phyloP scores from a whole-genome alignment of 768 basidiomycete genomes.

The Trametes elegans region DNA sequence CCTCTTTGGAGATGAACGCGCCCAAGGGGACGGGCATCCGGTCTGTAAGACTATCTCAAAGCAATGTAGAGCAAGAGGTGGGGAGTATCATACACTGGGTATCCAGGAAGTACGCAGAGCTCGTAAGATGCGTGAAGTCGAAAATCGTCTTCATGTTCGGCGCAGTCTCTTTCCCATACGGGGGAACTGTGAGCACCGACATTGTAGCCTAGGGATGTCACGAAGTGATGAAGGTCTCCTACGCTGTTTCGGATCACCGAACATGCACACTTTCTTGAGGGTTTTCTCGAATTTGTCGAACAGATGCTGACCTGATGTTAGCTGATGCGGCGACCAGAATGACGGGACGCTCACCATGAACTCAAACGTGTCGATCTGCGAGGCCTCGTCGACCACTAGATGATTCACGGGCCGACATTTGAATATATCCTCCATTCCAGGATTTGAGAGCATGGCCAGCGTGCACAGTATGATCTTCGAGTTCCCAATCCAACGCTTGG shows the following conservation, averaged over 20 bases:
- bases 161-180: conserved; percentile 32
- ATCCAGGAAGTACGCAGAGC: conserved; percentile 29
- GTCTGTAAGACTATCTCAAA: conserved; percentile 23
- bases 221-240: not conserved
- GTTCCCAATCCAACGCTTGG: conserved; percentile 28
- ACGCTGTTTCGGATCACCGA: conserved; percentile 5
- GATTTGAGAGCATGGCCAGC: conserved; percentile 43
- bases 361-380: conserved; percentile 39
- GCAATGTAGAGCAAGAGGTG: not conserved
- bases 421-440: conserved; percentile 16
- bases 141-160: conserved; percentile 33
- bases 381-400: conserved; percentile 47
- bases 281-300: conserved; percentile 34
- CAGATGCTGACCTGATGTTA: conserved; percentile 18
- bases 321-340: too few species aligned
- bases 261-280: conserved; percentile 32
- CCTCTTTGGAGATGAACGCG: conserved; percentile 32
- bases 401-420: conserved; percentile 33
- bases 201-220: not conserved
- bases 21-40: conserved; percentile 35
- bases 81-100: conserved; percentile 32
- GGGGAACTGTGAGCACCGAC: conserved; percentile 27
- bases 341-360: conserved; percentile 4
- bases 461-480: conserved; percentile 45
- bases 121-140: conserved; percentile 30